Percentiles rank a stretch among this genome's conserved stretches.
phyloP scores from a whole-genome alignment of 2,329 filamentous ascomycete species.

The Fusarium sp. region DNA sequence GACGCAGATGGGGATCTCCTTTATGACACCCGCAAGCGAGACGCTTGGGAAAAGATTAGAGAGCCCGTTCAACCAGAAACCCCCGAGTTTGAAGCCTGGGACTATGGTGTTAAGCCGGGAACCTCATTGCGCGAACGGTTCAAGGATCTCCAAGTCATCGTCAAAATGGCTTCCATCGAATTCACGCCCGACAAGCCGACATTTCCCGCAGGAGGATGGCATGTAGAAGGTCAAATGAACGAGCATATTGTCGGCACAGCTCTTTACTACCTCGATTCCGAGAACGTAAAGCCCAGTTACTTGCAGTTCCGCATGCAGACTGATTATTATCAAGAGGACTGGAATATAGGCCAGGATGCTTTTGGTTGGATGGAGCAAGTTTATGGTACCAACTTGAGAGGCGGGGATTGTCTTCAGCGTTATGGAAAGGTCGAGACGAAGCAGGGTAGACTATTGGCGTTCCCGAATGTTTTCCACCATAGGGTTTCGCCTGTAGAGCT shows the following conservation, averaged over 20 bases:
- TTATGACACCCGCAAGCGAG: background rate
- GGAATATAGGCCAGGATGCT: background rate
- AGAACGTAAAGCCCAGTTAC: constrained; percentile 36
- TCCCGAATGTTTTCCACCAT: constrained; percentile 41
- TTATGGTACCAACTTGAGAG: background rate
- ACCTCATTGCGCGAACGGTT: constrained; percentile 14
- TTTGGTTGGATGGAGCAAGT: constrained; percentile 30
- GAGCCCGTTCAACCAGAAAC: constrained; percentile 23
- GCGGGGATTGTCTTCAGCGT: constrained; percentile 7
- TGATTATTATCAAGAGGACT: background rate
- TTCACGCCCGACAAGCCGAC: constrained; percentile 40
- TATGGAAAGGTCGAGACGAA: constrained; percentile 38
- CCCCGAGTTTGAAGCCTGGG: constrained; percentile 53
- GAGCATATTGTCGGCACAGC: constrained; percentile 47
- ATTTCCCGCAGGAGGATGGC: constrained; percentile 34
- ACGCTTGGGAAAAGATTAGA: constrained; percentile 25
- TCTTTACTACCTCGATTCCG: constrained; percentile 42
- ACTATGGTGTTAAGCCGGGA: constrained; percentile 24
- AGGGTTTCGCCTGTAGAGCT: constrained; percentile 56
- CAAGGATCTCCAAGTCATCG: constrained; percentile 63
- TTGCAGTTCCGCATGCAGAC: constrained; percentile 40
- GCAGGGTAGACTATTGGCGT: constrained; percentile 29
- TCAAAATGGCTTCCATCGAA: constrained; percentile 62
- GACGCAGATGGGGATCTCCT: constrained; percentile 6
- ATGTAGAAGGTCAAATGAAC: constrained; percentile 45